Percentiles rank a stretch among this genome's conserved stretches.
Conservation (phyloP, 352 stramenopile genomes). For the Globisporangium recalcitrans region DNA sequence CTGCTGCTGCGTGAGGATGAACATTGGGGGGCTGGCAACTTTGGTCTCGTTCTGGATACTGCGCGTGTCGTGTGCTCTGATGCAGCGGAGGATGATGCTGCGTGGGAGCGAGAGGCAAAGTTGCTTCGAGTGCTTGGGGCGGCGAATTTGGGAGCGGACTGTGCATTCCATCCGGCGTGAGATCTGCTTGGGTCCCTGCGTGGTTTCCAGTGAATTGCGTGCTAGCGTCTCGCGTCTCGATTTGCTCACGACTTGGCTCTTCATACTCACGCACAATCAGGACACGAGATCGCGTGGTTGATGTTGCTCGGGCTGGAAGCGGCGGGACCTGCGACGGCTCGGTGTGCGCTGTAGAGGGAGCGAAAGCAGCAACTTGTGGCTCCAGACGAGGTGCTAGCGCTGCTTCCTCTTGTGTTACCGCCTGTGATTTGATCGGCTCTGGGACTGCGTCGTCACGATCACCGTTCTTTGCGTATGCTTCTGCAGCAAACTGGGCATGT, state of each 20-base stretch:
- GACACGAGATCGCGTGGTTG: constrained; percentile 20
- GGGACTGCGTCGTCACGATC: not conserved
- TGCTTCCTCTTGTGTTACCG: not conserved
- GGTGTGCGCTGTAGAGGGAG: not conserved
- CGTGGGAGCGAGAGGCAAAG: not conserved
- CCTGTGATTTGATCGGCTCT: not conserved
- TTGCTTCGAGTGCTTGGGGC: not conserved
- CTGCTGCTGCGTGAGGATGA: not conserved
- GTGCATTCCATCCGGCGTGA: constrained; percentile 55
- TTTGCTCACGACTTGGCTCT: not conserved
- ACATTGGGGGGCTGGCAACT: not conserved
- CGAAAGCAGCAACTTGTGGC: not conserved
- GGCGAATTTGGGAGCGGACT: constrained; percentile 15
- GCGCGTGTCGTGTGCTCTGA: too few relatives aligned
- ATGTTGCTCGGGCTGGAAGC: not conserved
- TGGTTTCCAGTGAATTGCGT: constrained; percentile 79
- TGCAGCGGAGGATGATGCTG: not conserved
- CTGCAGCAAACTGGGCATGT: not conserved
- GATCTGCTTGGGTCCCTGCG: constrained; percentile 56
- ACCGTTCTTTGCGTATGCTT: not conserved
- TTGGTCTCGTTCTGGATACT: not conserved
- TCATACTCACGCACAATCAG: constrained; percentile 56
- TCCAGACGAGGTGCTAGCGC: not conserved
- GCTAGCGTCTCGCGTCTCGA: constrained; percentile 58
- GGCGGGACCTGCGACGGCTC: not conserved